Percentiles rank a stretch among this genome's conserved stretches.
Evolutionary conservation across 2,329 filamentous ascomycete species (phyloP).

Genomic region (Chrysoporthe austroafricana): DNA sequence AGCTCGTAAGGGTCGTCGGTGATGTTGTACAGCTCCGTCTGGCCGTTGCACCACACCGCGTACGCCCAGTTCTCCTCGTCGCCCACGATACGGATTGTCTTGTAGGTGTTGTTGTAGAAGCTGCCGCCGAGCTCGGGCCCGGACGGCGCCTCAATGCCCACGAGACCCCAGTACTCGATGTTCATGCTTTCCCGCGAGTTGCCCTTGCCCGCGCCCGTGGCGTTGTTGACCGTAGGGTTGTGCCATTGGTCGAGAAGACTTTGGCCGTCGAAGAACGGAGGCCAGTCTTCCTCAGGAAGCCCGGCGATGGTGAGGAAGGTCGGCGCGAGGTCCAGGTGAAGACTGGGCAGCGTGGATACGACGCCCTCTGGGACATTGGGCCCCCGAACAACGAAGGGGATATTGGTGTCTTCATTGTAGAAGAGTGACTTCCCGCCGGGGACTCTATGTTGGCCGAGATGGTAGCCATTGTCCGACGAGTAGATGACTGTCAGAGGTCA

Average conservation of each 20-base stretch:
- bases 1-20: conserved; percentile 35
- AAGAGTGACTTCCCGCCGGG: conserved; percentile 35
- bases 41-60: conserved; percentile 37
- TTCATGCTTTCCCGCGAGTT: conserved; percentile 34
- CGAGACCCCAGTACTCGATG: conserved; percentile 37
- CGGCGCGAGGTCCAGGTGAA: conserved; percentile 37
- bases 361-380: conserved; percentile 33
- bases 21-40: conserved; percentile 40
- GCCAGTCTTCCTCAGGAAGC: conserved; percentile 30
- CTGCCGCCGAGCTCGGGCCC: conserved; percentile 43
- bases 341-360: conserved; percentile 32
- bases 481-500: conserved; percentile 30
- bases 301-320: conserved; percentile 38
- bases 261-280: conserved; percentile 37
- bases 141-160: conserved; percentile 32
- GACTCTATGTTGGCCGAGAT: conserved; percentile 20
- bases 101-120: conserved; percentile 35
- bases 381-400: conserved; percentile 38
- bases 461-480: conserved; percentile 30
- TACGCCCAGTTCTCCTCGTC: conserved; percentile 34
- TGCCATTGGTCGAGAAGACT: conserved; percentile 38
- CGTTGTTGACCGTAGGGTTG: conserved; percentile 25
- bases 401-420: conserved; percentile 38
- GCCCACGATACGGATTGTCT: conserved; percentile 35
- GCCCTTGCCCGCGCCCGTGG: conserved; percentile 21